Percentiles rank a stretch among this genome's conserved stretches.
phyloP scores from a whole-genome alignment of 371 early-diverging fungal genomes.

The Mucor mucedo region DNA sequence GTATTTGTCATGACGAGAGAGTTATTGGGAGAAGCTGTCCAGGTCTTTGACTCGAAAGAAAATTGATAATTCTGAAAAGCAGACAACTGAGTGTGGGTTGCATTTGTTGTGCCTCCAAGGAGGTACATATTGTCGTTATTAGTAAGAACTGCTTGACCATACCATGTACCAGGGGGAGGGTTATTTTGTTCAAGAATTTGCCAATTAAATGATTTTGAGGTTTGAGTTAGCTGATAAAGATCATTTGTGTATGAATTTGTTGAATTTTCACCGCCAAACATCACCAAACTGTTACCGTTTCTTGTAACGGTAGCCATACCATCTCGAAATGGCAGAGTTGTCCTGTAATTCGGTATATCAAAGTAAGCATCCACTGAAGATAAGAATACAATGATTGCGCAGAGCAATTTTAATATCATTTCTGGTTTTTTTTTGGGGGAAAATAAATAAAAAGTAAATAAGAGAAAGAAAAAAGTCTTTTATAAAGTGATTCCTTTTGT shows the following conservation, averaged over 20 bases:
- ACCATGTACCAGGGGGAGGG: conserved; percentile 20
- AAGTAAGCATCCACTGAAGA: conserved; percentile 24
- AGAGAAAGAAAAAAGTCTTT: neutral
- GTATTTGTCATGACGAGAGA: neutral
- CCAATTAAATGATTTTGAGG: conserved; percentile 25
- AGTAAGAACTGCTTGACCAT: conserved; percentile 29
- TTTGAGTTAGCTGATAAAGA: conserved; percentile 28
- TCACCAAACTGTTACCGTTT: conserved; percentile 28
- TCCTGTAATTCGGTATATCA: conserved; percentile 26
- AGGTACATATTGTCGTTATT: conserved; percentile 25
- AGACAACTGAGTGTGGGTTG: conserved; percentile 4
- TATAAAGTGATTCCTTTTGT: neutral
- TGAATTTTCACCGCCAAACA: conserved; percentile 42
- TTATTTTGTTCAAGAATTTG: conserved; percentile 26
- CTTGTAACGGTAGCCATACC: conserved; percentile 31
- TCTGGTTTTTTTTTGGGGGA: neutral
- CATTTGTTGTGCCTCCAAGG: conserved; percentile 29
- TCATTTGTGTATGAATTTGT: conserved; percentile 24
- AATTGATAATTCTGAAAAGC: conserved; percentile 25
- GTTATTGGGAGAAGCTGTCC: conserved; percentile 21
- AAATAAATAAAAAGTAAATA: neutral
- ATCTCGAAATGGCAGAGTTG: conserved; percentile 34
- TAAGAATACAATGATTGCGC: neutral
- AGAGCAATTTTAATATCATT: neutral
- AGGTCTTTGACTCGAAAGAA: conserved; percentile 24